A percentile compares a stretch with the other conserved stretches of the same genome.
Conservation (phyloP, 2,329 filamentous ascomycete species). For the Neonectria faginata region DNA sequence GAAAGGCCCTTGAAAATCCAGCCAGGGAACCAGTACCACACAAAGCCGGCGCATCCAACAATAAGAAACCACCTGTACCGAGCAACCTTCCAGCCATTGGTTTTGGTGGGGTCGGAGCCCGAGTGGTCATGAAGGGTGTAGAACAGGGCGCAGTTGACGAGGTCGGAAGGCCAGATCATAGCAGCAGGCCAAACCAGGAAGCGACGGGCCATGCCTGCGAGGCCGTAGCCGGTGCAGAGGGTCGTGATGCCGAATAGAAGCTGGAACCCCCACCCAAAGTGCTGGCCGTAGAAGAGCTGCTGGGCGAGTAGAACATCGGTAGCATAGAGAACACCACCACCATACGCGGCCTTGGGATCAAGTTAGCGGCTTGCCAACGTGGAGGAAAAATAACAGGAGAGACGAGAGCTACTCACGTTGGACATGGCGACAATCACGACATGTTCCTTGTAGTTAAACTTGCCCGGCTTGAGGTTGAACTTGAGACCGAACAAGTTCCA, state of each 20-base stretch:
- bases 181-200: constrained; percentile 67
- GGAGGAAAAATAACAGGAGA: not conserved
- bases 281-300: constrained; percentile 67
- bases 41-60: constrained; percentile 62
- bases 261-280: constrained; percentile 66
- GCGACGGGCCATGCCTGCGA: constrained; percentile 65
- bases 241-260: constrained; percentile 66
- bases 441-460: constrained; percentile 73
- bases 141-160: constrained; percentile 66
- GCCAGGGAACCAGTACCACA: constrained; percentile 72
- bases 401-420: constrained; percentile 59
- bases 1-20: constrained; percentile 72
- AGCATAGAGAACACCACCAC: constrained; percentile 68
- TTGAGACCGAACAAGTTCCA: constrained; percentile 64
- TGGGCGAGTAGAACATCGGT: constrained; percentile 64
- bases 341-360: constrained; percentile 63
- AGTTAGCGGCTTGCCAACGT: constrained; percentile 34
- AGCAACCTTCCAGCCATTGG: constrained; percentile 72
- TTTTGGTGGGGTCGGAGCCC: constrained; percentile 60
- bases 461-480: constrained; percentile 68
- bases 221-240: constrained; percentile 67
- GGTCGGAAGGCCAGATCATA: constrained; percentile 69
- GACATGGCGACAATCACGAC: constrained; percentile 73
- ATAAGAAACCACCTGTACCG: constrained; percentile 73
- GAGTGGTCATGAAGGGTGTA: constrained; percentile 60